Base-by-base conservation (phyloP, 225 moss, liverwort and hornwort genomes). In the Lunularia cruciata region DNA sequence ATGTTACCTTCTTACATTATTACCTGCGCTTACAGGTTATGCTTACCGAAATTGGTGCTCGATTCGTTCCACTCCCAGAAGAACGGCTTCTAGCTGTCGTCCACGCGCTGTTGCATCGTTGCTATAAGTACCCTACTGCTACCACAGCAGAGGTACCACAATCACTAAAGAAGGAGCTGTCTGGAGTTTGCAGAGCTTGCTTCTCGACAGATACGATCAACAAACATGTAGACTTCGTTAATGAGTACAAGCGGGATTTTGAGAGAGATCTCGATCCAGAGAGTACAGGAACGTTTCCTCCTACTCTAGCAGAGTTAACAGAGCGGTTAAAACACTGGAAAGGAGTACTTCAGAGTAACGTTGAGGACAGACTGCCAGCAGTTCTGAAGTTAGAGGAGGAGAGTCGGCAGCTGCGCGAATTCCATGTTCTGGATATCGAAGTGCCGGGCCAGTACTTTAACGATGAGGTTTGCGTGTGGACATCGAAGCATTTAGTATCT, bases 11-110 rank as follows among this genome's bases (percentile, higher is more conserved):
- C 18, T 34, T 57, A n/a, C n/a, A n/a, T n/a, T n/a, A n/a, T n/a
- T n/a, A n/a, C n/a, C n/a, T n/a, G n/a, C n/a, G n/a, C n/a, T 68
- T 45, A 47, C 85, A 98, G 98, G 89, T 98, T 34, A 92, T 98
- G 98, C 78, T 98, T 60, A 98, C 93, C 20, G 98, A 98, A 78
- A 93, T 98, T 78, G 98, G 98, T 75, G 98, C 98, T 3, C 90
- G 98, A 31, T 98, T 98, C 84, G 98, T 98, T 68, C 98, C 98
- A 46, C 90, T 92, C 67, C 98, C 98, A n/a, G 98, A 98, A 81
- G 98, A 98, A 70, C 86, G 98, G 57, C 85, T 98, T 57, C 73
- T 98, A 70, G 98, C 98, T 27, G 98, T 98, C 18, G 98, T 98
- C 39, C 93, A 98, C 74, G 98, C 98, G 20, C 80, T 98, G 49